Percentiles rank a stretch among this genome's conserved stretches.
Evolutionary conservation across 2,329 filamentous ascomycete genomes (phyloP).

Genomic region (Pestalotiopsis sp.): DNA sequence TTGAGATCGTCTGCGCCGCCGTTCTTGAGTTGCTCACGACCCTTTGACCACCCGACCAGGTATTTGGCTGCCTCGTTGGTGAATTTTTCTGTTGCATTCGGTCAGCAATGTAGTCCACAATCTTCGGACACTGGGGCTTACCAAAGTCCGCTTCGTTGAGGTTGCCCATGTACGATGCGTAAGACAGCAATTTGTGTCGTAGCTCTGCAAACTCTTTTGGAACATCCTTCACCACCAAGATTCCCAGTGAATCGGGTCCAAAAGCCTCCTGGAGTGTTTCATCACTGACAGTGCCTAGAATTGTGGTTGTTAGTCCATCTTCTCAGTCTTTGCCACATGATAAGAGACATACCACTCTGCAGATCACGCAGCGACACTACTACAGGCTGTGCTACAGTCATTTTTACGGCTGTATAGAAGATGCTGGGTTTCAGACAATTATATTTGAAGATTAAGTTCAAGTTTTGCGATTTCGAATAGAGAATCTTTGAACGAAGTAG

Average conservation of each 20-base stretch:
- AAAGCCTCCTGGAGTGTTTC: slow-evolving; percentile 78
- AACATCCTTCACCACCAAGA: slow-evolving; percentile 89
- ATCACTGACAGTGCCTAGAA: slow-evolving; percentile 67
- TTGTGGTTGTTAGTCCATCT: neutral
- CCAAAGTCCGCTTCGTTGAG: slow-evolving; percentile 73
- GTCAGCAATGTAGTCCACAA: neutral
- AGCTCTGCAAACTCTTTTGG: slow-evolving; percentile 73
- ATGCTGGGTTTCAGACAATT: neutral
- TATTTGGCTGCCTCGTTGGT: slow-evolving; percentile 66
- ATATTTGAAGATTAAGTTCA: neutral
- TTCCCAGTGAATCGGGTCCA: slow-evolving; percentile 86
- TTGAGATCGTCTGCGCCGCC: slow-evolving; percentile 80
- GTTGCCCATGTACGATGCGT: slow-evolving; percentile 87
- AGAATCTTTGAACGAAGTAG: neutral
- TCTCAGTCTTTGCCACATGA: slow-evolving; percentile 1
- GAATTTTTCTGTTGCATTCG: slow-evolving; percentile 48
- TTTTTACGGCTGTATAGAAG: slow-evolving; percentile 24
- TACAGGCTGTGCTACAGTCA: slow-evolving; percentile 58
- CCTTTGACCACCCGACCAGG: slow-evolving; percentile 76
- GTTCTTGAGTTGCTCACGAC: slow-evolving; percentile 79
- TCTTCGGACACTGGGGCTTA: slow-evolving; percentile 36
- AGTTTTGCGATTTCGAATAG: neutral
- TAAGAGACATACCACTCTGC: slow-evolving; percentile 51
- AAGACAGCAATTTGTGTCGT: slow-evolving; percentile 76
- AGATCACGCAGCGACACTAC: slow-evolving; percentile 66